Base-by-base conservation (phyloP, 2,329 filamentous ascomycete genomes). In the Cadophora sp. region DNA sequence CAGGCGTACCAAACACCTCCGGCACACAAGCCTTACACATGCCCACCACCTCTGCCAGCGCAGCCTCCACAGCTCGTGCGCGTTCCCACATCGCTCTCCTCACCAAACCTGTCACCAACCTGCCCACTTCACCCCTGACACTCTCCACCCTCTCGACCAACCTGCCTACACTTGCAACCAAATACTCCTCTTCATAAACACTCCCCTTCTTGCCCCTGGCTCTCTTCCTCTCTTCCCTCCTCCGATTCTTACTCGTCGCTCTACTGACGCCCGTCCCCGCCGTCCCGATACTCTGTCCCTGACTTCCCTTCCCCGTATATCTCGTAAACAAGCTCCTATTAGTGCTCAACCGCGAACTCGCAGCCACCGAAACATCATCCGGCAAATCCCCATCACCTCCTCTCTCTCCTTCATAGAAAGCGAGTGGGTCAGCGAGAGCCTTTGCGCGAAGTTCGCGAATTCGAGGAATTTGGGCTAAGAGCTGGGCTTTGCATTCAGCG, bases 101-200 rank as follows among this genome's bases (percentile, higher is more conserved):
- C 70, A 94, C 84, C 67, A 98, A 82, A 0, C 91, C 94, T 72
- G 92, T 89, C 0, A 97, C 86, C 8, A 98, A 84, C 19, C 89
- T 82, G 76, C 89, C 86, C 0, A 93, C 87, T 78, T 99, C 96
- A 0, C 87, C 85, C 62, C 89, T 86, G 2, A 91, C 86, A 26
- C 84, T 84, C 78, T 94, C 93, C 26, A 97, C 88, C 43, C 94
- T 86, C 78, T 97, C 93, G 16, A 97, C 87, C 40, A 99, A 84
- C 27, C 96, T 85, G 14, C 91, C 87, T 43, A 98, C 89, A 73
- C 91, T 95, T 79, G 94, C 96, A 68, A 97, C 90, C 5, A 99
- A 87, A 79, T 99, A 99, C 80, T 98, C 96, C 77, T 98, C 95
- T 79, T 99, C 96, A 79, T 99, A 99, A 5, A 99, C 92, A 19